phyloP scores from a whole-genome alignment of 140 eudicot species.

The Erigeron philadelphicus region DNA sequence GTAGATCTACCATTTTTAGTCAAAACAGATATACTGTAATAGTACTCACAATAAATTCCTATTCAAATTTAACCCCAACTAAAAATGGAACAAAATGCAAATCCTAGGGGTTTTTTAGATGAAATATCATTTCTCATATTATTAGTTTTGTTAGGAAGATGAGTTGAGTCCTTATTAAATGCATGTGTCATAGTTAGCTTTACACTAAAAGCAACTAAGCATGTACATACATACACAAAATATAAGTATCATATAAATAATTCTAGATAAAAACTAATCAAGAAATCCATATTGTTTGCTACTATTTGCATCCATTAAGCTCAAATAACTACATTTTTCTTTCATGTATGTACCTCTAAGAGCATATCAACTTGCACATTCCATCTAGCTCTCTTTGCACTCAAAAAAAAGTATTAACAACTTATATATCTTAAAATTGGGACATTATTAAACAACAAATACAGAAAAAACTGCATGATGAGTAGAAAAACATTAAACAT shows the following conservation, averaged over 20 bases:
- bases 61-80: conserved; percentile 1
- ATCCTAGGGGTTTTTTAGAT: too few species aligned
- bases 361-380: background rate
- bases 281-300: conserved; percentile 1
- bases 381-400: background rate
- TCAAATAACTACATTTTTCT: background rate
- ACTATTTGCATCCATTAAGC: background rate
- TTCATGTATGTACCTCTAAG: background rate
- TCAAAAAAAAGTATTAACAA: background rate
- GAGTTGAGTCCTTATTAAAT: too few species aligned
- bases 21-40: background rate
- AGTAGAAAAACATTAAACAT: background rate
- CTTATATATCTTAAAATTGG: background rate
- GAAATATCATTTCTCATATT: too few species aligned
- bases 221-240: background rate
- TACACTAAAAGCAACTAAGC: too few species aligned
- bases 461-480: background rate
- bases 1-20: conserved; percentile 15
- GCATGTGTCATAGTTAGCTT: too few species aligned
- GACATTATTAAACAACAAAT: background rate
- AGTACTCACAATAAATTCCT: background rate
- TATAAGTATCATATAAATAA: background rate
- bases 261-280: background rate
- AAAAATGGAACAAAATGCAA: background rate
- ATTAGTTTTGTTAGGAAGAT: too few species aligned